Conservation (phyloP, 2,329 filamentous ascomycete species). For the Aspergillus versicolor region DNA sequence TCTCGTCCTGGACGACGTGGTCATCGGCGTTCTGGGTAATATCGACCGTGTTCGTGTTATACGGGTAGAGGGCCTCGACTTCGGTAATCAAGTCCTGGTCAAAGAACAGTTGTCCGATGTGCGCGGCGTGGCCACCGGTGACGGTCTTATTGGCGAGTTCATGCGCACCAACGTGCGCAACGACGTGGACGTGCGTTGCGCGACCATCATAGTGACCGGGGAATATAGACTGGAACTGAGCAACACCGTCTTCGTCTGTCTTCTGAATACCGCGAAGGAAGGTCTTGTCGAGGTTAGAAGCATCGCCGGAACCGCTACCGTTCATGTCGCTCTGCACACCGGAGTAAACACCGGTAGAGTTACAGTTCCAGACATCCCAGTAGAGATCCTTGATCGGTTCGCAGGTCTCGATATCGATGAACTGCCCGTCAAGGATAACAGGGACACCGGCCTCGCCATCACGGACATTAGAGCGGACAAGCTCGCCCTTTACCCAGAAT, state of each 20-base stretch:
- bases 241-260: slow-evolving; percentile 43
- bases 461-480: slow-evolving; percentile 36
- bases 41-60: slow-evolving; percentile 19
- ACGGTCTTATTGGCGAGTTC: slow-evolving; percentile 37
- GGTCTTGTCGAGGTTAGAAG: slow-evolving; percentile 37
- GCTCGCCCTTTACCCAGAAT: slow-evolving; percentile 47
- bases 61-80: slow-evolving; percentile 48
- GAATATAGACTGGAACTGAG: slow-evolving; percentile 42
- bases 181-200: slow-evolving; percentile 31
- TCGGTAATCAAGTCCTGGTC: slow-evolving; percentile 54
- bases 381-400: slow-evolving; percentile 36
- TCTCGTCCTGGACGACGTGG: slow-evolving; percentile 15
- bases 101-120: slow-evolving; percentile 63
- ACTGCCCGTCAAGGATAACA: slow-evolving; percentile 40
- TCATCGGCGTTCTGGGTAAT: slow-evolving; percentile 17
- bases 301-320: slow-evolving; percentile 18
- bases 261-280: slow-evolving; percentile 46
- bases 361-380: slow-evolving; percentile 39
- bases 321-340: slow-evolving; percentile 26
- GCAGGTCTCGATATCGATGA: slow-evolving; percentile 42
- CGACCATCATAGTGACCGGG: slow-evolving; percentile 47
- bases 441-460: slow-evolving; percentile 38
- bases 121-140: slow-evolving; percentile 50
- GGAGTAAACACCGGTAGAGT: slow-evolving; percentile 32
- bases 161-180: slow-evolving; percentile 29